Conservation (phyloP, 345 rosid species). For the Chamaenerion angustifolium region DNA sequence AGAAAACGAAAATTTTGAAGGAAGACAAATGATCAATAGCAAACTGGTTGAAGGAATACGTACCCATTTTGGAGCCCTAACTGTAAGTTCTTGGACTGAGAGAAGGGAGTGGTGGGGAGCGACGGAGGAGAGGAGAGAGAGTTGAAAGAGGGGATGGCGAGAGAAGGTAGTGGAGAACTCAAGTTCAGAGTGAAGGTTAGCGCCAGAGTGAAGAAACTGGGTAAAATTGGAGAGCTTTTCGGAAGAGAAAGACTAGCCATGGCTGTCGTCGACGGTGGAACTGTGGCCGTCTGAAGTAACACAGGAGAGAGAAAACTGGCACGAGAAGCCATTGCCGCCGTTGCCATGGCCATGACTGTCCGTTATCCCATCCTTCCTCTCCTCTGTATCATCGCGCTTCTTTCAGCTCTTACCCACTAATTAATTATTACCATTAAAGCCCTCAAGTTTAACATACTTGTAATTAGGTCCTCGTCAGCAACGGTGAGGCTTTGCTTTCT, state of each 20-base stretch:
- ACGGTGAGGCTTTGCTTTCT: too few species aligned
- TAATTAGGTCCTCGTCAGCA: too few species aligned
- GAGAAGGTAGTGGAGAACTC: conserved; percentile 36
- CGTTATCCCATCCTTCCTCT: not conserved
- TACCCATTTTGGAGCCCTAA: conserved; percentile 73
- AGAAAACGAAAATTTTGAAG: not conserved
- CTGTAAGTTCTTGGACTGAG: conserved; percentile 68
- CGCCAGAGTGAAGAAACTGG: conserved; percentile 17
- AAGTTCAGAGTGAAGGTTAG: conserved; percentile 41
- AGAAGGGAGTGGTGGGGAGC: conserved; percentile 62
- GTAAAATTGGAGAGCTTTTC: not conserved
- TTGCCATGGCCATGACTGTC: not conserved
- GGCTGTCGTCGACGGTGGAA: too few species aligned
- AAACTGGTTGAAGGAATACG: conserved; percentile 1
- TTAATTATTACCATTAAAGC: too few species aligned
- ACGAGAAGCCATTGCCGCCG: not conserved
- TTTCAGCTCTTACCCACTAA: too few species aligned
- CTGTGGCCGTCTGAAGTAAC: not conserved
- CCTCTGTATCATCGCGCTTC: not conserved
- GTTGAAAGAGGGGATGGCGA: conserved; percentile 60
- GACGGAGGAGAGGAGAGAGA: conserved; percentile 8
- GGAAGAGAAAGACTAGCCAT: too few species aligned
- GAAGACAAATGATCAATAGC: not conserved
- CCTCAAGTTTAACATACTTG: too few species aligned
- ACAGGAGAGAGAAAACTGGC: not conserved